Evolutionary conservation across 805 yeast species (phyloP).

Genomic region (Saccharomycopsis olivae): DNA sequence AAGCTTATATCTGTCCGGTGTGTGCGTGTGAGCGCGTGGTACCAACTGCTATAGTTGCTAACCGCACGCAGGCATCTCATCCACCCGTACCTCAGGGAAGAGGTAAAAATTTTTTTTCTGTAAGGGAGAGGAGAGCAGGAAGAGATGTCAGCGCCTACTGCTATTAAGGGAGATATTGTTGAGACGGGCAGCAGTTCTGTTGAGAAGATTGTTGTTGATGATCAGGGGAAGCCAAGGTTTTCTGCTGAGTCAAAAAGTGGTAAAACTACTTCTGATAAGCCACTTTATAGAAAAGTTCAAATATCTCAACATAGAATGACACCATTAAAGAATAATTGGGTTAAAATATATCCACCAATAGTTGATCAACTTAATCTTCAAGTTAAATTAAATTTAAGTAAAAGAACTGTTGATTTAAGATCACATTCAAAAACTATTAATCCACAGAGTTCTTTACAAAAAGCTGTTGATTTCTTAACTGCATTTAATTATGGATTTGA

Average conservation of each 20-base stretch:
- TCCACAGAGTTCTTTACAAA: constrained; percentile 91
- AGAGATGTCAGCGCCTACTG: constrained; percentile 38
- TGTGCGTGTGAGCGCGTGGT: no score
- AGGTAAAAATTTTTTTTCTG: no score
- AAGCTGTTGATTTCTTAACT: constrained; percentile 93
- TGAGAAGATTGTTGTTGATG: constrained; percentile 47
- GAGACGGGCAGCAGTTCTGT: no score
- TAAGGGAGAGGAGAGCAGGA: no score
- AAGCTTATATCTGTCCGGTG: no score
- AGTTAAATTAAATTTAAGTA: constrained; percentile 87
- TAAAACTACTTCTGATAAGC: constrained; percentile 47
- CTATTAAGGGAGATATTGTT: no score
- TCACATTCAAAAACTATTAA: constrained; percentile 71
- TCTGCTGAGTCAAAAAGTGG: constrained; percentile 45
- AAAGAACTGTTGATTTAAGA: constrained; percentile 80
- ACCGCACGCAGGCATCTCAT: no score
- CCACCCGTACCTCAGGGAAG: no score
- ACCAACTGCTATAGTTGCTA: no score
- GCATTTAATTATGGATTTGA: constrained; percentile 97
- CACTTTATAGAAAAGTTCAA: constrained; percentile 79
- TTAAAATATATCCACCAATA: constrained; percentile 88
- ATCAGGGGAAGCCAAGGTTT: constrained; percentile 81
- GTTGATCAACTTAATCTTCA: constrained; percentile 92
- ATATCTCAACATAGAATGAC: constrained; percentile 98
- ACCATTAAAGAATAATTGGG: constrained; percentile 84